Conservation (phyloP, 306 rosid species). For the Malus sylvestris region DNA sequence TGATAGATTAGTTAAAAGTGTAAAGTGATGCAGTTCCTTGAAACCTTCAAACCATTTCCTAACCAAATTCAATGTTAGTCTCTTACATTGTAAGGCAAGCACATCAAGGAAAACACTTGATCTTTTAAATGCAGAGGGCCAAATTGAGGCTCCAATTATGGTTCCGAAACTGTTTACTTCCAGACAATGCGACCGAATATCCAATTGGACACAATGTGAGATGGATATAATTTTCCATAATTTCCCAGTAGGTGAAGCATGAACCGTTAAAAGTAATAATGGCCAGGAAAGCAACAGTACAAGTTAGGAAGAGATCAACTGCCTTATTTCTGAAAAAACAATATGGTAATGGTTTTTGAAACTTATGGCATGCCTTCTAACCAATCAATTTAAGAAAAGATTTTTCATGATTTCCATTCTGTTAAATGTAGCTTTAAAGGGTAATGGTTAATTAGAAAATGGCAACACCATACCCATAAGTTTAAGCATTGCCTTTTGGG, state of each 20-base stretch:
- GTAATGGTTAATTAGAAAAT: neutral
- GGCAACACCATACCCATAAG: slow-evolving; percentile 54
- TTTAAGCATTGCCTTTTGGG: slow-evolving; percentile 76
- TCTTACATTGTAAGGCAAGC: neutral
- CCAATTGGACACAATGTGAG: neutral
- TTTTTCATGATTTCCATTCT: neutral
- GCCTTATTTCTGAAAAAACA: neutral
- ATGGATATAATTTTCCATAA: neutral
- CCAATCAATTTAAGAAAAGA: neutral
- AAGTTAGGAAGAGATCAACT: neutral
- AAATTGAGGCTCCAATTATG: neutral
- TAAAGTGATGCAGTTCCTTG: neutral
- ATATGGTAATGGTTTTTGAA: no score
- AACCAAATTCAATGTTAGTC: neutral
- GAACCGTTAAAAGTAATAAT: no score
- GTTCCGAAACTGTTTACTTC: neutral
- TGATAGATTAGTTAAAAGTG: neutral
- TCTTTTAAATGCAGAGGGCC: neutral
- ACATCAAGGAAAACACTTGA: neutral
- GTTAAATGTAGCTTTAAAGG: neutral
- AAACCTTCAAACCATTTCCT: neutral
- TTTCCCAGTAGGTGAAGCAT: neutral
- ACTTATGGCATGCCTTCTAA: no score
- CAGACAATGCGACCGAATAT: neutral
- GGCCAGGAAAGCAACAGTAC: neutral